Percentiles rank a stretch among this genome's conserved stretches.
phyloP scores from a whole-genome alignment of 257 asterid genomes.

The Fraxinus anomala region DNA sequence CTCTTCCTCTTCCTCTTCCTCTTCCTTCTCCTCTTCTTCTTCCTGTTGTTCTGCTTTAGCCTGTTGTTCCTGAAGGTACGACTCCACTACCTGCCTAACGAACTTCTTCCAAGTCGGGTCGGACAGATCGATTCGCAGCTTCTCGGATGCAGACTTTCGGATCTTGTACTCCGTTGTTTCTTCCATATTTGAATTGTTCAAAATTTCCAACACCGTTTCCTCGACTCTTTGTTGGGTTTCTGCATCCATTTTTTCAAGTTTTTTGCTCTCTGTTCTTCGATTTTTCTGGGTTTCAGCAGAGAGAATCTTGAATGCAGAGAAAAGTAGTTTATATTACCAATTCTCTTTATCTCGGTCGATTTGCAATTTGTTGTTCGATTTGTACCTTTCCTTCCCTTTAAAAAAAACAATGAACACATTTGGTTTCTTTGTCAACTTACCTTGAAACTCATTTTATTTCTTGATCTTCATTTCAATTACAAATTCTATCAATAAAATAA shows the following conservation, averaged over 20 bases:
- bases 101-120: constrained; percentile 62
- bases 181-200: constrained; percentile 69
- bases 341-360: too few species aligned
- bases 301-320: constrained; percentile 15
- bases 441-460: too few species aligned
- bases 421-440: too few species aligned
- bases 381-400: too few species aligned
- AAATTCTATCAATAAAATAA: too few species aligned
- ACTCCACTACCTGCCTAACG: constrained; percentile 71
- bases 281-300: constrained; percentile 5
- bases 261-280: background rate
- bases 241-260: constrained; percentile 47
- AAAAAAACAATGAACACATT: too few species aligned
- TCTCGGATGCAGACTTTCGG: constrained; percentile 78
- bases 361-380: too few species aligned
- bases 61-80: constrained; percentile 61
- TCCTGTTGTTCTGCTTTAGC: constrained; percentile 37
- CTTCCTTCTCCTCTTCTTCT: constrained; percentile 22
- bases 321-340: background rate
- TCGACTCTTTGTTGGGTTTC: constrained; percentile 54
- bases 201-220: constrained; percentile 68
- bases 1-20: constrained; percentile 44
- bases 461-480: too few species aligned
- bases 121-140: constrained; percentile 70
- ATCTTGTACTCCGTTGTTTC: constrained; percentile 77